Evolutionary conservation across 2,329 filamentous ascomycete genomes (phyloP).

Genomic region (Penicillium sp.): DNA sequence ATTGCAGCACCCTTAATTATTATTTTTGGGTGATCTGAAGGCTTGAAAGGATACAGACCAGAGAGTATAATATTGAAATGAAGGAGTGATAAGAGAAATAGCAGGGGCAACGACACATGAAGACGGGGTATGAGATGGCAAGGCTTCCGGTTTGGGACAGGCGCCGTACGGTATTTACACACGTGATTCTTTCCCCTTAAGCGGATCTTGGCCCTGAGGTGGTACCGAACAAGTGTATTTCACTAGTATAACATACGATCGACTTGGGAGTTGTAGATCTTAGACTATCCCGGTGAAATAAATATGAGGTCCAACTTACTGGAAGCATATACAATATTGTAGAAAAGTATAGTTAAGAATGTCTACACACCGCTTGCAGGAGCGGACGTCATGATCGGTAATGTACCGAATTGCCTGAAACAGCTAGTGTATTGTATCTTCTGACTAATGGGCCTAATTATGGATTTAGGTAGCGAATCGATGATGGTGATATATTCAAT

Average conservation of each 20-base stretch:
- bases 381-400: conserved; percentile 22
- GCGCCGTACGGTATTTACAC: conserved; percentile 25
- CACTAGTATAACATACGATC: not conserved
- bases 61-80: not conserved
- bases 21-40: conserved; percentile 5
- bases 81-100: conserved; percentile 8
- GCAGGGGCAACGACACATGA: conserved; percentile 7
- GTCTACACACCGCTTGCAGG: conserved; percentile 25
- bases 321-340: not conserved
- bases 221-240: not conserved
- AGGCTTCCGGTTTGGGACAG: conserved; percentile 21
- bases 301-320: not conserved
- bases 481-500: conserved; percentile 7
- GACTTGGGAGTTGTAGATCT: not conserved
- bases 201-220: not conserved
- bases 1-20: not conserved
- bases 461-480: not conserved
- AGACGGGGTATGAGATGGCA: conserved; percentile 20
- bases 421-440: conserved; percentile 13
- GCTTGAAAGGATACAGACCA: not conserved
- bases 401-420: conserved; percentile 16
- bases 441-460: conserved; percentile 10
- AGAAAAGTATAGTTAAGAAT: not conserved
- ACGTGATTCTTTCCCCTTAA: conserved; percentile 15
- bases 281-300: not conserved